Conservation (phyloP, 2,329 filamentous ascomycete species). For the Microcyclosporella mali region DNA sequence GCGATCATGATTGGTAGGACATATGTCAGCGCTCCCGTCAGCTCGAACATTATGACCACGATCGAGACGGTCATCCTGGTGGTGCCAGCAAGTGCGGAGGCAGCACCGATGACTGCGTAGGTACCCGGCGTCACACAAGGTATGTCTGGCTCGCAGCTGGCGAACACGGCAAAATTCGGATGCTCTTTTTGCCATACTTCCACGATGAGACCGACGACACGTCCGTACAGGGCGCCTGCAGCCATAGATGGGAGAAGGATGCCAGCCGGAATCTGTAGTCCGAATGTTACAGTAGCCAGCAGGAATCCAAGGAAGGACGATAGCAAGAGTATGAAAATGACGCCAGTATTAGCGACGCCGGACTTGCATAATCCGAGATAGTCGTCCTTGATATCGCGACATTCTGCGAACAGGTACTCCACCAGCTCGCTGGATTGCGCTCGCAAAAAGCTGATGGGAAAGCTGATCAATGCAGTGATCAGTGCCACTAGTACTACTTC, state of each 20-base stretch:
- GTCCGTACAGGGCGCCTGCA: constrained; percentile 83
- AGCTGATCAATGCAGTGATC: constrained; percentile 84
- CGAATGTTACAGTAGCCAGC: constrained; percentile 82
- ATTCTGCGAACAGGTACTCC: constrained; percentile 86
- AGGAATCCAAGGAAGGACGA: constrained; percentile 79
- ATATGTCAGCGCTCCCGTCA: constrained; percentile 91
- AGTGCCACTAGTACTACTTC: constrained; percentile 77
- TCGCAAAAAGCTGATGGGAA: constrained; percentile 93
- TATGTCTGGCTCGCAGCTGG: constrained; percentile 72
- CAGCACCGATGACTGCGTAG: constrained; percentile 93
- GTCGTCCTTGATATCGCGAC: constrained; percentile 73
- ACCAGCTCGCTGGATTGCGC: constrained; percentile 88
- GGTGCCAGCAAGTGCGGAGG: constrained; percentile 86
- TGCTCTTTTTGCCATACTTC: constrained; percentile 79
- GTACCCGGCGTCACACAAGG: constrained; percentile 89
- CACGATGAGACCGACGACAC: constrained; percentile 81
- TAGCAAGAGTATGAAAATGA: constrained; percentile 74
- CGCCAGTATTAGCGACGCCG: constrained; percentile 72
- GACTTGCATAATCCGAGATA: constrained; percentile 85
- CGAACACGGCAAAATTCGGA: constrained; percentile 70
- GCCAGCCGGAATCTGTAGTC: constrained; percentile 86
- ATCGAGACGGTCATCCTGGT: constrained; percentile 97
- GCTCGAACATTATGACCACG: constrained; percentile 98
- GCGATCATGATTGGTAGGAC: constrained; percentile 98
- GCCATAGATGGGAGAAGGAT: constrained; percentile 96